Evolutionary conservation across 2,329 filamentous ascomycete species (phyloP).

Genomic region (Xylaria sp.): DNA sequence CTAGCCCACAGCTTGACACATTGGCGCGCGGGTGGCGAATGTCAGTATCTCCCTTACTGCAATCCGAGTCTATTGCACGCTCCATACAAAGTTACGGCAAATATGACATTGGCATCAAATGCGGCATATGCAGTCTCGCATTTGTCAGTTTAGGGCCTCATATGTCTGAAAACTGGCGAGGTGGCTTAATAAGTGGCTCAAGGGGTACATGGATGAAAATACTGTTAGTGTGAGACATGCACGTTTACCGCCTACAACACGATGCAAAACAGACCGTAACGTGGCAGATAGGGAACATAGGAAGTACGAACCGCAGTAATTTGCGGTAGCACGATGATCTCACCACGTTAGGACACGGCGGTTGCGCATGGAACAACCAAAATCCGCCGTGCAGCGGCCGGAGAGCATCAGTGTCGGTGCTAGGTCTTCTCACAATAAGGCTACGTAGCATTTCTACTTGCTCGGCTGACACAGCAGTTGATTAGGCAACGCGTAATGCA

Average conservation of each 20-base stretch:
- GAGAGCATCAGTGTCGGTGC: background rate
- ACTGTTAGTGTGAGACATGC: slow-evolving; percentile 7
- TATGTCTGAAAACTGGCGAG: background rate
- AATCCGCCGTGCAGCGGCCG: background rate
- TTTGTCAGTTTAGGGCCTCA: background rate
- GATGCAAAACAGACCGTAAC: background rate
- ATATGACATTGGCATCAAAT: background rate
- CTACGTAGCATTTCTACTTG: slow-evolving; percentile 3
- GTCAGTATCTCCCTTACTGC: background rate
- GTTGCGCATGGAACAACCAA: background rate
- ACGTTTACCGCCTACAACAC: background rate
- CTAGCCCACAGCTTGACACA: background rate
- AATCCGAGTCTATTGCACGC: background rate
- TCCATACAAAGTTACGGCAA: background rate
- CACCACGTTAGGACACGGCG: background rate
- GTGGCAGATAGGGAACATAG: background rate
- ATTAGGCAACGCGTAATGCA: slow-evolving; percentile 9
- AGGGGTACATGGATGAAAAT: background rate
- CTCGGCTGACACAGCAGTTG: slow-evolving; percentile 13
- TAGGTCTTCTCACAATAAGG: slow-evolving; percentile 2
- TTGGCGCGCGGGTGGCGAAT: background rate
- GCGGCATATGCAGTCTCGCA: background rate
- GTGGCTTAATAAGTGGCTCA: background rate
- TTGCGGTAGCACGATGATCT: background rate
- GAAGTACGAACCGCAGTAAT: background rate